Conservation (phyloP, 176 grass and related monocot genomes). For the Lolium multiflorum region DNA sequence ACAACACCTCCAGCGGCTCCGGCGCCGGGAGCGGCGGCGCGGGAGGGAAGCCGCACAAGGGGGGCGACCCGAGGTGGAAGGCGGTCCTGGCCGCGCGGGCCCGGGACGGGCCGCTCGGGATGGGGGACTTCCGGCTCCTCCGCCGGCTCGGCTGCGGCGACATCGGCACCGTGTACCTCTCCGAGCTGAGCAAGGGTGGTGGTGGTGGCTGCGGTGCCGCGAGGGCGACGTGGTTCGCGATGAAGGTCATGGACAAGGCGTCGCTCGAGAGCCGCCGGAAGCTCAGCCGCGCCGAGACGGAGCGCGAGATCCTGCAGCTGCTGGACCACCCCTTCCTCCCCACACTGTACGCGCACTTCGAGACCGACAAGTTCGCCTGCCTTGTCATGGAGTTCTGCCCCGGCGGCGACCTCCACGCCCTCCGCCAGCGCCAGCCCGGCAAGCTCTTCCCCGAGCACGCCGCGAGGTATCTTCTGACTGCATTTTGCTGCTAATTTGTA, state of each 20-base stretch:
- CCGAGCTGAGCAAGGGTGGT: conserved; percentile 47
- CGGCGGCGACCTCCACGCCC: conserved; percentile 91
- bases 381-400: conserved; percentile 99
- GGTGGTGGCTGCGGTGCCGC: neutral
- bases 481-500: neutral
- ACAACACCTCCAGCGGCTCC: neutral
- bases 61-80: conserved; percentile 64
- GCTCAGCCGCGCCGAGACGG: conserved; percentile 66
- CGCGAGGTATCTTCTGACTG: conserved; percentile 45
- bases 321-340: conserved; percentile 77
- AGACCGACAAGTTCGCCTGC: conserved; percentile 76
- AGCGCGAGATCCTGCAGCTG: conserved; percentile 72
- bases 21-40: neutral
- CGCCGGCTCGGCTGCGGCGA: conserved; percentile 67
- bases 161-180: conserved; percentile 69
- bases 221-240: conserved; percentile 58
- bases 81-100: conserved; percentile 50
- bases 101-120: conserved; percentile 49
- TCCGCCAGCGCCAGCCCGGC: conserved; percentile 73
- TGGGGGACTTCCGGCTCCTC: conserved; percentile 63
- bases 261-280: conserved; percentile 69
- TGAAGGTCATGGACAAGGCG: conserved; percentile 82
- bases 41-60: conserved; percentile 56
- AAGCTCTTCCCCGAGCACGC: conserved; percentile 75
- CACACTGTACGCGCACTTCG: conserved; percentile 67